Evolutionary conservation across 2,329 filamentous ascomycete genomes (phyloP).

Genomic region (Pestalotiopsis sp.): DNA sequence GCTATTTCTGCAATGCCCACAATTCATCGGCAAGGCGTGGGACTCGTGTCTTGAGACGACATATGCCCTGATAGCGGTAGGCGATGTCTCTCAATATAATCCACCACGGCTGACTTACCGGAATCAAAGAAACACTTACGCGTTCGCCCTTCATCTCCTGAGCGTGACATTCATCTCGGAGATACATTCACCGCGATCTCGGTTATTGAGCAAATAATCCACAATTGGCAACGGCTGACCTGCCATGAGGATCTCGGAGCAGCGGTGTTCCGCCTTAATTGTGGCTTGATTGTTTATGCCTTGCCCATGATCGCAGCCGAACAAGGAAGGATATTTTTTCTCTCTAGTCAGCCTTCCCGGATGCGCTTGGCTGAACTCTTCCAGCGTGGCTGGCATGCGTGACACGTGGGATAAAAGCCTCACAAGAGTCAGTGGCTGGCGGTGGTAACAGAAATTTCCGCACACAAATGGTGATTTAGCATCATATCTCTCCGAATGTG

Average conservation of each 20-base stretch:
- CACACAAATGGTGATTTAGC: not conserved
- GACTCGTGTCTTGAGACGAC: not conserved
- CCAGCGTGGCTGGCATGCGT: not conserved
- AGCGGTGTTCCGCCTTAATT: no score
- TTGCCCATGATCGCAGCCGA: no score
- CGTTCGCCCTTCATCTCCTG: not conserved
- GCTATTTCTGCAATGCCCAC: not conserved
- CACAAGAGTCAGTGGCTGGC: not conserved
- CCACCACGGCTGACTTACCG: not conserved
- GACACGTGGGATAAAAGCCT: not conserved
- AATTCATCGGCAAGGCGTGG: not conserved
- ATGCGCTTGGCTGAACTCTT: not conserved
- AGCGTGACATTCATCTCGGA: no score
- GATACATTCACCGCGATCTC: no score
- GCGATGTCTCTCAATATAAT: not conserved
- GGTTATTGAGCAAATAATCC: no score
- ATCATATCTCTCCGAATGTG: no score
- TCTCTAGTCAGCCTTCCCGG: no score
- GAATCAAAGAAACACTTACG: not conserved
- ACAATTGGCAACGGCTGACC: no score
- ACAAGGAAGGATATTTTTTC: no score
- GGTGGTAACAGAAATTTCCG: not conserved
- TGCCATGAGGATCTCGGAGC: no score
- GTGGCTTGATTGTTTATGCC: no score
- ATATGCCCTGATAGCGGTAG: not conserved